Conservation (phyloP, 768 basidiomycete species). For the Botryobasidium botryosum region DNA sequence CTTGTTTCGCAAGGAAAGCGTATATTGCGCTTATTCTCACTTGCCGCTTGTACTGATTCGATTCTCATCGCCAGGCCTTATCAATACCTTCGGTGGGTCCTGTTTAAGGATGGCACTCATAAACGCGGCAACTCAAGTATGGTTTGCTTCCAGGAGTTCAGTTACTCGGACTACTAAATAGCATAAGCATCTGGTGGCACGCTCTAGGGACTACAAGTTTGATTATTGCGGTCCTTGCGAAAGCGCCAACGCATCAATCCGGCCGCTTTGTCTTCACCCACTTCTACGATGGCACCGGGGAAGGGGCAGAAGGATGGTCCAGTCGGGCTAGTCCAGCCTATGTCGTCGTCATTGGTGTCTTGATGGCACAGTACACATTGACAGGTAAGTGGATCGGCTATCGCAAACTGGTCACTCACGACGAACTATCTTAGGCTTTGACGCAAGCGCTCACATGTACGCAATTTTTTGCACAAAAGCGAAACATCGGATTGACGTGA, state of each 20-base stretch:
- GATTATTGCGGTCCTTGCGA: conserved; percentile 49
- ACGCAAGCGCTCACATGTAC: conserved; percentile 49
- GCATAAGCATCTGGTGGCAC: conserved; percentile 60
- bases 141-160: conserved; percentile 31
- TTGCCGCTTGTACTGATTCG: background rate
- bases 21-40: background rate
- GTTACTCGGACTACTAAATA: conserved; percentile 48
- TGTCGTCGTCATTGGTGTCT: conserved; percentile 50
- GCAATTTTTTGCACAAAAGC: conserved; percentile 14
- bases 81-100: conserved; percentile 47
- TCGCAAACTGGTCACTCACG: background rate
- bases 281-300: conserved; percentile 55
- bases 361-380: conserved; percentile 57
- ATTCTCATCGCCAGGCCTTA: conserved; percentile 26
- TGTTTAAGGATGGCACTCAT: too few relatives aligned
- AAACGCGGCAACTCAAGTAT: too few relatives aligned
- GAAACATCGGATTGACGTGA: too few relatives aligned
- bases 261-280: conserved; percentile 51
- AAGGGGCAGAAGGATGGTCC: conserved; percentile 47
- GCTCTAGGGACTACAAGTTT: conserved; percentile 50
- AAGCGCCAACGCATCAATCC: conserved; percentile 53
- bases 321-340: conserved; percentile 50
- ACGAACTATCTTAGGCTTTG: conserved; percentile 27
- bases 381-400: background rate
- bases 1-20: conserved; percentile 42